Evolutionary conservation across 345 rosid species (phyloP).

Genomic region (Sapria himalayana): DNA sequence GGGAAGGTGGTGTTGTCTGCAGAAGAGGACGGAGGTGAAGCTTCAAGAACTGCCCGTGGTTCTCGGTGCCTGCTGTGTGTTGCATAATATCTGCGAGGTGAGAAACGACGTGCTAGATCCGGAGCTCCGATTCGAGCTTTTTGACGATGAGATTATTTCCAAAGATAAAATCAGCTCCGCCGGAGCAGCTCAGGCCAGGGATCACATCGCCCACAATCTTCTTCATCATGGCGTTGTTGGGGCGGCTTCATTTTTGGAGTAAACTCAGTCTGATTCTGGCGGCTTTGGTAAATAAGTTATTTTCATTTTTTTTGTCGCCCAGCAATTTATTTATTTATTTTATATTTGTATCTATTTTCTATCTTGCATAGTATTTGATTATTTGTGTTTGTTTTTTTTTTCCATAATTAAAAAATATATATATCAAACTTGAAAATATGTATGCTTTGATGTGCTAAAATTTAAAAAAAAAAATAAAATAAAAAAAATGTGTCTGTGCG

Average conservation of each 20-base stretch:
- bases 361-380: no score
- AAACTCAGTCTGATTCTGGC: no score
- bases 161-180: constrained; percentile 33
- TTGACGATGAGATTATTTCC: constrained; percentile 45
- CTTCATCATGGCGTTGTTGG: constrained; percentile 52
- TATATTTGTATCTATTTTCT: no score
- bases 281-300: no score
- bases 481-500: no score
- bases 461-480: no score
- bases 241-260: constrained; percentile 13
- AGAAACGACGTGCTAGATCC: constrained; percentile 33
- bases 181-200: constrained; percentile 28
- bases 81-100: constrained; percentile 72
- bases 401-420: no score
- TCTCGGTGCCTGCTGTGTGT: constrained; percentile 67
- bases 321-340: no score
- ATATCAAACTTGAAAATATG: no score
- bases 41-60: constrained; percentile 60
- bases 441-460: no score
- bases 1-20: constrained; percentile 60
- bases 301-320: no score
- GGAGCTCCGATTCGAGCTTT: constrained; percentile 23
- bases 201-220: constrained; percentile 53
- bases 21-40: constrained; percentile 66
- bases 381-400: no score